Percentiles rank a stretch among this genome's conserved stretches.
phyloP scores from a whole-genome alignment of 2,329 filamentous ascomycete genomes.

The Onygenales sp. region DNA sequence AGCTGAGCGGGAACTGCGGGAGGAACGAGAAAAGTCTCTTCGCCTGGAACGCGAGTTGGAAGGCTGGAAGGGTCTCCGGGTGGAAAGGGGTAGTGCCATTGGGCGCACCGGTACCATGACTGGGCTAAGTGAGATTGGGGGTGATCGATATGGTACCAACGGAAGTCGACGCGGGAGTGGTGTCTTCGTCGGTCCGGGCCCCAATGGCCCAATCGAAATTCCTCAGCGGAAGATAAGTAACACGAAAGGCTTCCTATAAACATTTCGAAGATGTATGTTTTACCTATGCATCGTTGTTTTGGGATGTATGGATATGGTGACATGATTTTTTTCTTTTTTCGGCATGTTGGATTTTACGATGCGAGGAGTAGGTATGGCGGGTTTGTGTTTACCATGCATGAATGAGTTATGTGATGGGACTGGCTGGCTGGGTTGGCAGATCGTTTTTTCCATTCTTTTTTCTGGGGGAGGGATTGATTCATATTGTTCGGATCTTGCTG shows the following conservation, averaged over 20 bases:
- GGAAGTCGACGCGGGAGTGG: slow-evolving; percentile 30
- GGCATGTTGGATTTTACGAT: not conserved
- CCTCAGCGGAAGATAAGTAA: slow-evolving; percentile 61
- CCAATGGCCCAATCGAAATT: slow-evolving; percentile 38
- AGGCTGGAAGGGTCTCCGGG: slow-evolving; percentile 62
- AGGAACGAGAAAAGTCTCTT: slow-evolving; percentile 73
- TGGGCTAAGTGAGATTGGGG: slow-evolving; percentile 27
- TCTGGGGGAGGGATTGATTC: not conserved
- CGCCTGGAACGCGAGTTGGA: slow-evolving; percentile 84
- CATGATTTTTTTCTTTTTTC: not conserved
- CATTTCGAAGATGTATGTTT: not conserved
- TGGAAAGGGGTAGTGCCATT: slow-evolving; percentile 45
- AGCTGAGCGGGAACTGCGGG: slow-evolving; percentile 79
- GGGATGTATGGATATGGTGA: not conserved
- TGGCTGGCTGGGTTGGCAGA: not conserved
- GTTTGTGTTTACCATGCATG: not conserved
- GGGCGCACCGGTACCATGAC: slow-evolving; percentile 20
- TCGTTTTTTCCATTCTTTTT: not conserved
- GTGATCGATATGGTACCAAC: slow-evolving; percentile 20
- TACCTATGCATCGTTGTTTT: not conserved
- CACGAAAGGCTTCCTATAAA: slow-evolving; percentile 67
- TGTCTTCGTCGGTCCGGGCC: slow-evolving; percentile 25
- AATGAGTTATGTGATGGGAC: not conserved
- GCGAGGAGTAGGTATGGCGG: not conserved
- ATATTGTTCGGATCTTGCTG: not conserved